Conservation (phyloP, 768 basidiomycete species). For the Podaxis pistillaris region DNA sequence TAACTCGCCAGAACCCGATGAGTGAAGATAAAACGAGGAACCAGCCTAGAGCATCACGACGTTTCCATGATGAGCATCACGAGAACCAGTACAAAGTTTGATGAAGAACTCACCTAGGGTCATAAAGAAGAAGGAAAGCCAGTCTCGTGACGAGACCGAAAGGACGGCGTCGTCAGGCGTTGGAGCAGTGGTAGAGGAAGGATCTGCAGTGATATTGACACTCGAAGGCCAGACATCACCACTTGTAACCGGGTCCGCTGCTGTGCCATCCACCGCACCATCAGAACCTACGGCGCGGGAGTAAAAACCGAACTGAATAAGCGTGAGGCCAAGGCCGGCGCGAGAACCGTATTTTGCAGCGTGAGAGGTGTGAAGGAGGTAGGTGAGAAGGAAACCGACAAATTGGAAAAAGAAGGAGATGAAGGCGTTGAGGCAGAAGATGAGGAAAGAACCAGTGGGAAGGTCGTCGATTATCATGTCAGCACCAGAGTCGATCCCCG, state of each 20-base stretch:
- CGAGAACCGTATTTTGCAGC: constrained; percentile 93
- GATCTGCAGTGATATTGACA: constrained; percentile 9
- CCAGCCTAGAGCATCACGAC: constrained; percentile 91
- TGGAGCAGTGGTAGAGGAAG: constrained; percentile 21
- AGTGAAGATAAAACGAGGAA: constrained; percentile 84
- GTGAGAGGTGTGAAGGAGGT: constrained; percentile 88
- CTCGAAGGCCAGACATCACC: background rate
- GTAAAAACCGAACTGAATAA: constrained; percentile 91
- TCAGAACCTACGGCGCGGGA: constrained; percentile 42
- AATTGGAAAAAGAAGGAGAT: constrained; percentile 98
- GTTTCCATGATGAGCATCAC: constrained; percentile 30
- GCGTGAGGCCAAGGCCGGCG: constrained; percentile 91
- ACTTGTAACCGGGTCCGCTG: background rate
- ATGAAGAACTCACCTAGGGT: constrained; percentile 56
- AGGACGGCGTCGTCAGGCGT: constrained; percentile 25
- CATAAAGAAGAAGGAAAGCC: constrained; percentile 92
- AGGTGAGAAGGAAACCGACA: constrained; percentile 89
- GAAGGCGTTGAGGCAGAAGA: constrained; percentile 78
- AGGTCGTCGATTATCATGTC: constrained; percentile 90
- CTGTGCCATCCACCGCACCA: constrained; percentile 21
- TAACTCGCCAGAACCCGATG: constrained; percentile 81
- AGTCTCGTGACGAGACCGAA: constrained; percentile 65
- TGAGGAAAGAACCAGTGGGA: constrained; percentile 72
- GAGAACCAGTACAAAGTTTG: background rate
- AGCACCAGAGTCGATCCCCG: constrained; percentile 39